Evolutionary conservation across 176 grass and related monocot genomes (phyloP).

Genomic region (Oryza nivara): DNA sequence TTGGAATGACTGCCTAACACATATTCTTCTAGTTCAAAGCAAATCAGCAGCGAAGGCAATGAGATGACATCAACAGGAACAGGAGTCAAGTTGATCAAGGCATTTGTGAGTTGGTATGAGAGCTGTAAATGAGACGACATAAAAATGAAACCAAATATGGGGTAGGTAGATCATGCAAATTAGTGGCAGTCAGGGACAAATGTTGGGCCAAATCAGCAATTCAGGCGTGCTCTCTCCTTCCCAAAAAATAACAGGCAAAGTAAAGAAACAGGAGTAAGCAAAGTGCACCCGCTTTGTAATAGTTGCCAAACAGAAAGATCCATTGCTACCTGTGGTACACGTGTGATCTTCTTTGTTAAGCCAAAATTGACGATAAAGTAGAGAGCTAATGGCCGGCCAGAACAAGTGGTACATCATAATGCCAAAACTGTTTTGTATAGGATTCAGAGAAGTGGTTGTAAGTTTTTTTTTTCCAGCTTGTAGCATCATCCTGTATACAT

Average conservation of each 20-base stretch:
- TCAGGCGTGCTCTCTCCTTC: not conserved
- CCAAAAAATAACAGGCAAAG: not conserved
- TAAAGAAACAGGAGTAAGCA: conserved; percentile 3
- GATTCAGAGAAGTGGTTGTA: not conserved
- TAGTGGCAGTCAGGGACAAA: not conserved
- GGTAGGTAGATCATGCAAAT: conserved; percentile 30
- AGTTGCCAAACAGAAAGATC: conserved; percentile 28
- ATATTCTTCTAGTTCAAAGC: conserved; percentile 29
- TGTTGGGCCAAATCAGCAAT: conserved; percentile 45
- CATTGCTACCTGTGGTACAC: conserved; percentile 9
- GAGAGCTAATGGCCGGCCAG: conserved; percentile 22
- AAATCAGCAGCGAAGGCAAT: not conserved
- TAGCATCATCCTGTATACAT: not conserved
- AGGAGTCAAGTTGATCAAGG: not conserved
- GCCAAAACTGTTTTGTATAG: conserved; percentile 5
- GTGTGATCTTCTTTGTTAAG: conserved; percentile 10
- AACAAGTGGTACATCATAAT: conserved; percentile 13
- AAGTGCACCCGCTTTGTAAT: conserved; percentile 14
- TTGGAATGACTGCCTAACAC: conserved; percentile 39
- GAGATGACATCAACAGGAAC: not conserved
- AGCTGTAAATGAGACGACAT: conserved; percentile 12
- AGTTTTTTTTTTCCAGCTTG: not conserved
- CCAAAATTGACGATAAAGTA: conserved; percentile 1
- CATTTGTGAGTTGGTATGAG: conserved; percentile 1
- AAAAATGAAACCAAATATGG: not conserved